Base-by-base conservation (phyloP, 352 stramenopile species). In the Elongisporangium undulatum region DNA sequence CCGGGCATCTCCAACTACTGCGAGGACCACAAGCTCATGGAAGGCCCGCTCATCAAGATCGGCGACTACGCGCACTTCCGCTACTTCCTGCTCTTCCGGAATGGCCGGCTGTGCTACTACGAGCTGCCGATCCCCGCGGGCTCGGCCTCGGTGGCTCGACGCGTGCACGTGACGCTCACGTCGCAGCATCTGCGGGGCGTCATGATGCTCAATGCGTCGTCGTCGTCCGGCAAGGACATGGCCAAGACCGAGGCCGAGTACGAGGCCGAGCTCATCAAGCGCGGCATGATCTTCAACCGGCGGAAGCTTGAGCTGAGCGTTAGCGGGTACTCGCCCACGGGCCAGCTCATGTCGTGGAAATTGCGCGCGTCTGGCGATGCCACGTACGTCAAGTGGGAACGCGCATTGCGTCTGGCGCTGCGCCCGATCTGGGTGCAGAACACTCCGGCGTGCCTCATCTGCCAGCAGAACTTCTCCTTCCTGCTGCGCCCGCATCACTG, bases 51-150 rank as follows among this genome's bases (percentile, higher is more conserved):
- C 45, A 94, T 94, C 64, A 94, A 94, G 63, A 67, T 91, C 34
- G 85, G 85, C 57, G 85, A 94, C 64, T 94, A 94, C 64, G 82
- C 85, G 68, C 85, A 92, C 59, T 94, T 90, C 60, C 82, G 85
- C 17, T 94, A 94, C 68, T 94, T 94, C 58, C 56, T 92, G 52
- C 80, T 94, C 7, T 92, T 82, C 62, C 79, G 82, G 58, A 92
- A 91, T 52, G 85, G 85, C 29, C 77, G 82, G 53, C 88, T 94
- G 62, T 92, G 84, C 75, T 94, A 94, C 71, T 94, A 94, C 64
- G 85, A 94, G 64, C 67, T 94, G 54, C 81, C 82, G 17, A 85
- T 94, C 64, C 75, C 77, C 19, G 63, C 74, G 4, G 65, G 66
- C 13, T 59, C 53, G 2, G 51, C 66, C 41, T 59, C 69, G 10